Conservation (phyloP, 768 basidiomycete species). For the Rhizopogon roseolus region DNA sequence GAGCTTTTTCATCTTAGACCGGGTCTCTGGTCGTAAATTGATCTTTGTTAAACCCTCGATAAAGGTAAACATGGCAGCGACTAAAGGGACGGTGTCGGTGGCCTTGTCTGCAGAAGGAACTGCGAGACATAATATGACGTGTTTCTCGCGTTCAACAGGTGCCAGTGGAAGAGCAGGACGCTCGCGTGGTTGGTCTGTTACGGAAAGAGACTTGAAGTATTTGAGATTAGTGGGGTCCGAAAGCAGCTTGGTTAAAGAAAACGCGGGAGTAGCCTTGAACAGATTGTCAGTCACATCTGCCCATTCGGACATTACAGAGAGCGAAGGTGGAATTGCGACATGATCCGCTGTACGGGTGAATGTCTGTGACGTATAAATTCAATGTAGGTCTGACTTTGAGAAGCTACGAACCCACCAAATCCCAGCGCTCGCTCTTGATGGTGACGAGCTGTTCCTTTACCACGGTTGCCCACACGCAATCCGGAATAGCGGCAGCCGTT, state of each 20-base stretch:
- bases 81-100: conserved; percentile 49
- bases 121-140: conserved; percentile 64
- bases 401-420: conserved; percentile 57
- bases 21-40: conserved; percentile 77
- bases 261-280: conserved; percentile 48
- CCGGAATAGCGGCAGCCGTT: conserved; percentile 37
- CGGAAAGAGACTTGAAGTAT: conserved; percentile 84
- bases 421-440: conserved; percentile 76
- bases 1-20: conserved; percentile 65
- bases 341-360: conserved; percentile 79
- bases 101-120: conserved; percentile 47
- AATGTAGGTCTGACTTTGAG: conserved; percentile 1
- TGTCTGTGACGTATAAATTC: conserved; percentile 42
- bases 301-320: conserved; percentile 84
- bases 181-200: conserved; percentile 81
- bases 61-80: conserved; percentile 68
- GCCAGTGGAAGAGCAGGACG: conserved; percentile 54
- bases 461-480: conserved; percentile 82
- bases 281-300: conserved; percentile 81
- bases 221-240: conserved; percentile 59
- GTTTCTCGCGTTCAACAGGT: conserved; percentile 56
- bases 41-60: conserved; percentile 62
- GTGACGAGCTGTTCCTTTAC: conserved; percentile 71
- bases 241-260: conserved; percentile 53
- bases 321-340: conserved; percentile 48